A percentile compares a stretch with the other conserved stretches of the same genome.
Evolutionary conservation across 1,139 yeast species (phyloP).

Genomic region (Trichomonascaceae sp.): DNA sequence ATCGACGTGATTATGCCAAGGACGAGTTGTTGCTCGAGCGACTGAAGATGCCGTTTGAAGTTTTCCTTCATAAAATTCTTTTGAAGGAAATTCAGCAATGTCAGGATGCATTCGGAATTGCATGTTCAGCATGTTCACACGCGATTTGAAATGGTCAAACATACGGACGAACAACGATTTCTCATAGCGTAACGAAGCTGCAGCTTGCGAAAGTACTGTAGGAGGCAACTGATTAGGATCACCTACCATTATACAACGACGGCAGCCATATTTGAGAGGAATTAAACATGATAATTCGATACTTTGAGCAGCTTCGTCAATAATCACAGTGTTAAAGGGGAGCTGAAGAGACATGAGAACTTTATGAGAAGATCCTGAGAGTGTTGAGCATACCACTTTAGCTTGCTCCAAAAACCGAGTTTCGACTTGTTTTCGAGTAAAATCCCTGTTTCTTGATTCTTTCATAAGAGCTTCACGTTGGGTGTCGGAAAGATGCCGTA

Average conservation of each 20-base stretch:
- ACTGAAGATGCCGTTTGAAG: slow-evolving; percentile 73
- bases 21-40: slow-evolving; percentile 50
- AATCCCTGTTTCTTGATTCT: slow-evolving; percentile 67
- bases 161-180: slow-evolving; percentile 92
- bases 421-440: slow-evolving; percentile 70
- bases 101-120: slow-evolving; percentile 98
- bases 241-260: slow-evolving; percentile 93
- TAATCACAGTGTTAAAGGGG: slow-evolving; percentile 84
- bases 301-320: slow-evolving; percentile 98
- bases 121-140: slow-evolving; percentile 74
- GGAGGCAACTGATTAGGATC: slow-evolving; percentile 99
- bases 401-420: slow-evolving; percentile 68
- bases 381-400: slow-evolving; percentile 83
- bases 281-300: slow-evolving; percentile 88
- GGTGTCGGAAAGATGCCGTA: slow-evolving; percentile 68
- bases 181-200: slow-evolving; percentile 73
- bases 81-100: slow-evolving; percentile 80
- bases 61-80: slow-evolving; percentile 67
- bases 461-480: slow-evolving; percentile 62
- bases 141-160: slow-evolving; percentile 60
- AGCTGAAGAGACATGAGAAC: slow-evolving; percentile 68
- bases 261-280: slow-evolving; percentile 90
- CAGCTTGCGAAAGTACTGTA: slow-evolving; percentile 89
- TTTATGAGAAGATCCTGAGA: slow-evolving; percentile 94
- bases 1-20: slow-evolving; percentile 59